Evolutionary conservation across 768 basidiomycete species (phyloP).

Genomic region (Boletus tomentosulus): DNA sequence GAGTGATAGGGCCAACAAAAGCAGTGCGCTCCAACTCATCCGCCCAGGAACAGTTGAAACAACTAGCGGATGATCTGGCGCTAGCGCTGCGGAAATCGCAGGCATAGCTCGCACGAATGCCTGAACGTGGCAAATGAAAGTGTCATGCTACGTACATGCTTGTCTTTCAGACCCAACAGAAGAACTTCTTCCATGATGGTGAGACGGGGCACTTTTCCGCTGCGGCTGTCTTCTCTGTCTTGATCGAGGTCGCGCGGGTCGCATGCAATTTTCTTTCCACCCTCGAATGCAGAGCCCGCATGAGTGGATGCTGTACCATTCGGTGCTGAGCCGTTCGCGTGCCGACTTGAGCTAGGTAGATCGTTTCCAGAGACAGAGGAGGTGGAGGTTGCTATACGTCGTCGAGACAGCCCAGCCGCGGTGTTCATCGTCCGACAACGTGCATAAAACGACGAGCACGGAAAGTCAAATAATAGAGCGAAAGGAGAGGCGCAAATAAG

Average conservation of each 20-base stretch:
- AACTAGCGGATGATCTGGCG: slow-evolving; percentile 1
- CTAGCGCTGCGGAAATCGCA: slow-evolving; percentile 18
- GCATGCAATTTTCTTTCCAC: slow-evolving; percentile 84
- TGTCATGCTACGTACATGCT: slow-evolving; percentile 60
- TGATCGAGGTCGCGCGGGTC: slow-evolving; percentile 88
- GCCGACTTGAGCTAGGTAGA: slow-evolving; percentile 28
- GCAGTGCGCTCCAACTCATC: slow-evolving; percentile 3
- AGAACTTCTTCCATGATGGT: slow-evolving; percentile 98
- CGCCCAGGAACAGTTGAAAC: background rate
- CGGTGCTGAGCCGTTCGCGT: slow-evolving; percentile 27
- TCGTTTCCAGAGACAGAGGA: slow-evolving; percentile 38
- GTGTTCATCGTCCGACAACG: slow-evolving; percentile 41
- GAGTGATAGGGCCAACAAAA: slow-evolving; percentile 20
- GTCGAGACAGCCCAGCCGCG: slow-evolving; percentile 52
- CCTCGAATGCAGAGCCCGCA: slow-evolving; percentile 81
- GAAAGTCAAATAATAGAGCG: slow-evolving; percentile 1
- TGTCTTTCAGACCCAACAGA: slow-evolving; percentile 91
- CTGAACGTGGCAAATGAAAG: slow-evolving; percentile 1
- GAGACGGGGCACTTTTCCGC: slow-evolving; percentile 75
- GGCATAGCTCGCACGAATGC: slow-evolving; percentile 4
- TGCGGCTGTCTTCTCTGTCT: slow-evolving; percentile 59
- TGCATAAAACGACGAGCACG: slow-evolving; percentile 17
- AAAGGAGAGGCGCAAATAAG: slow-evolving; percentile 4
- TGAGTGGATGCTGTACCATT: slow-evolving; percentile 42
- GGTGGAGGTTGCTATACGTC: slow-evolving; percentile 47